Conservation (phyloP, 2,329 filamentous ascomycete genomes). For the Pleurostoma richardsiae region DNA sequence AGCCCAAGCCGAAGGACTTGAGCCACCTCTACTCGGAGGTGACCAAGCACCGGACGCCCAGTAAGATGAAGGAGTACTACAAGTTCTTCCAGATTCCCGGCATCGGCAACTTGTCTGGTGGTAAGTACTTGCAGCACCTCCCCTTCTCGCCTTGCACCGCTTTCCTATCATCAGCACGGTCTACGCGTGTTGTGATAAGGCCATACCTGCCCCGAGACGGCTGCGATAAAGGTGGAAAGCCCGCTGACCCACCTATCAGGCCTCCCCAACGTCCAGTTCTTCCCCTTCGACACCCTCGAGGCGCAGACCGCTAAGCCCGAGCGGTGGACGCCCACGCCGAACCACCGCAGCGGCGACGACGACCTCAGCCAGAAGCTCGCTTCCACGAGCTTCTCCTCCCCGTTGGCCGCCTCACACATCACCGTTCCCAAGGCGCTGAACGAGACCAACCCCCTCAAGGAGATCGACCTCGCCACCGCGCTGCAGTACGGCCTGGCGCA, state of each 20-base stretch:
- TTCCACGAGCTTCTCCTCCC: conserved; percentile 16
- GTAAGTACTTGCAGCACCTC: conserved; percentile 30
- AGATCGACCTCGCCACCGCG: conserved; percentile 76
- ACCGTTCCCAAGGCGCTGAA: conserved; percentile 65
- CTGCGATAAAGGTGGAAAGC: too few species aligned
- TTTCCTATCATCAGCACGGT: background rate
- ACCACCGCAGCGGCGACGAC: conserved; percentile 37
- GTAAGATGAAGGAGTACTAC: conserved; percentile 75
- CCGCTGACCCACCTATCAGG: conserved; percentile 38
- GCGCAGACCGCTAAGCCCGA: conserved; percentile 70
- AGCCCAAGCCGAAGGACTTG: conserved; percentile 61
- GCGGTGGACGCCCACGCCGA: conserved; percentile 68
- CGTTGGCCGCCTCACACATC: conserved; percentile 44
- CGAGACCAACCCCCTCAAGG: conserved; percentile 54
- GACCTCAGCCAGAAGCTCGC: conserved; percentile 10
- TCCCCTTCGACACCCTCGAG: conserved; percentile 88
- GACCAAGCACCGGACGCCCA: conserved; percentile 60
- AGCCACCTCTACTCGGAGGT: conserved; percentile 72
- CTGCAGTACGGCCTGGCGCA: conserved; percentile 83
- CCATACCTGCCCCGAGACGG: too few species aligned
- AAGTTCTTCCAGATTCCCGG: conserved; percentile 69
- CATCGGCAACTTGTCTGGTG: conserved; percentile 58
- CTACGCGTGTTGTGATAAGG: too few species aligned
- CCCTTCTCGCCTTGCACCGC: background rate
- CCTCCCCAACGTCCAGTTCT: conserved; percentile 74